Conservation (phyloP, 1,139 yeast species). For the Scheffersomyces cryptocercus region DNA sequence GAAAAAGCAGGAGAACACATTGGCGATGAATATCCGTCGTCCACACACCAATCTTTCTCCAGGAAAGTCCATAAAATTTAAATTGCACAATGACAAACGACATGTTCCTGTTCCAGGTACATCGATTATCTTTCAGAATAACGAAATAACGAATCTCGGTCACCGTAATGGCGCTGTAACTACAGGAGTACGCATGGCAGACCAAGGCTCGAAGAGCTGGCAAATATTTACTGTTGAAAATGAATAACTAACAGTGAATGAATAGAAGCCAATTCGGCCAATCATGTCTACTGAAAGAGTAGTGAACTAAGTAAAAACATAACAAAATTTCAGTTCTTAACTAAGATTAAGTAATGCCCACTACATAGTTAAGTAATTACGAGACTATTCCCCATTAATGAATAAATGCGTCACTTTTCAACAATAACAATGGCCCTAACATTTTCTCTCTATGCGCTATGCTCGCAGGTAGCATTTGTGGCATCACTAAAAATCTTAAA, state of each 20-base stretch:
- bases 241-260: not conserved
- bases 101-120: constrained; percentile 9
- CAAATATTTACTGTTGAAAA: constrained; percentile 8
- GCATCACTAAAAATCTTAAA: too few species aligned
- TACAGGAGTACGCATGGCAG: constrained; percentile 1
- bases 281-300: not conserved
- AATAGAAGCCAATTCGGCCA: not conserved
- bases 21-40: constrained; percentile 6
- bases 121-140: constrained; percentile 8
- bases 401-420: too few species aligned
- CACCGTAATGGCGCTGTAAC: not conserved
- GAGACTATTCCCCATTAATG: too few species aligned
- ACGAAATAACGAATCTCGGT: constrained; percentile 1
- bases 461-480: too few species aligned
- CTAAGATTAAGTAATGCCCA: too few species aligned
- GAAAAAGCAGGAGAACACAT: not conserved
- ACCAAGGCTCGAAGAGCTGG: constrained; percentile 10
- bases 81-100: constrained; percentile 5
- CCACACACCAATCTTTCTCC: constrained; percentile 11
- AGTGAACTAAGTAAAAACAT: constrained; percentile 2
- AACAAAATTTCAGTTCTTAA: too few species aligned
- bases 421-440: too few species aligned
- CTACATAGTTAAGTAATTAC: too few species aligned
- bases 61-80: constrained; percentile 9
- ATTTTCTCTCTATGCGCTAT: too few species aligned